Percentiles rank a stretch among this genome's conserved stretches.
These are phyloP conservation scores for Lindgomyces ingoldianus DNA, from an alignment of 495 filamentous ascomycete genomes.

Conservation along the genomic window DNA sequence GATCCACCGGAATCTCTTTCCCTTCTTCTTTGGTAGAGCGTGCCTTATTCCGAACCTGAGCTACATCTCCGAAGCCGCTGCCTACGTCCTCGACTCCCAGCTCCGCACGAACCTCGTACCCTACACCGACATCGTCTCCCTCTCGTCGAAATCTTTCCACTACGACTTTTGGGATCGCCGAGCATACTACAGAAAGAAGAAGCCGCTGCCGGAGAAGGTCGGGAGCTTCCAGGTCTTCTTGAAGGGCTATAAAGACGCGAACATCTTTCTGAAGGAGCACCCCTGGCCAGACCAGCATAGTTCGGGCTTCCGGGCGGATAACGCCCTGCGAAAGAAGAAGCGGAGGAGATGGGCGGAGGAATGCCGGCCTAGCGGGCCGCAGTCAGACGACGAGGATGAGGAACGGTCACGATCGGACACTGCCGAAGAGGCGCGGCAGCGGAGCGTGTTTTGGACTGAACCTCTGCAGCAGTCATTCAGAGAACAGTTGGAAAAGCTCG, in stretches of 20 bases:
- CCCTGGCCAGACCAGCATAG: constrained; percentile 96
- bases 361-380: constrained; percentile 71
- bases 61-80: constrained; percentile 96
- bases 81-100: constrained; percentile 89
- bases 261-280: constrained; percentile 88
- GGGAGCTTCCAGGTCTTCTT: constrained; percentile 98
- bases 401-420: constrained; percentile 50
- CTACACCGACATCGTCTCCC: constrained; percentile 89
- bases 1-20: constrained; percentile 67
- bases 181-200: constrained; percentile 82
- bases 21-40: constrained; percentile 92
- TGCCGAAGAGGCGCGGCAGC: constrained; percentile 52
- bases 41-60: constrained; percentile 99
- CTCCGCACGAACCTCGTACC: constrained; percentile 90
- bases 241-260: constrained; percentile 95
- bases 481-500: constrained; percentile 94
- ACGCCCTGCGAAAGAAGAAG: constrained; percentile 60
- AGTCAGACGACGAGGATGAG: constrained; percentile 72
- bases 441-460: constrained; percentile 81
- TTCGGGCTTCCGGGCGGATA: constrained; percentile 70
- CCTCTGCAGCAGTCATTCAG: constrained; percentile 85
- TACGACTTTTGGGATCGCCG: constrained; percentile 97
- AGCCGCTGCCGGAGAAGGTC: constrained; percentile 83
- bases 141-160: constrained; percentile 96
- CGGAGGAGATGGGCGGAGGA: constrained; percentile 79